Conservation (phyloP, 2,329 filamentous ascomycete genomes). For the Davidsoniella australis region DNA sequence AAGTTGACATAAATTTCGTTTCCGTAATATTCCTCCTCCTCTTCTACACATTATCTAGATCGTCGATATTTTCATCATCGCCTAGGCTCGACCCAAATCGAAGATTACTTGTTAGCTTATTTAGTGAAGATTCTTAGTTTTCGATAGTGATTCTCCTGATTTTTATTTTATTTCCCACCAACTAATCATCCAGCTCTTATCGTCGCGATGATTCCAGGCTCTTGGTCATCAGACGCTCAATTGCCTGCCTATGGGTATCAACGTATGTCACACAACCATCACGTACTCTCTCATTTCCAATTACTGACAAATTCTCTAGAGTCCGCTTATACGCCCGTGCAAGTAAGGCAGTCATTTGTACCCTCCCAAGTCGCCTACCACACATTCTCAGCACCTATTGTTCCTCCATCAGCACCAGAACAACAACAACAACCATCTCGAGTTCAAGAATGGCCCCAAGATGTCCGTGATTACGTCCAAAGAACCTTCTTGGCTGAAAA, state of each 20-base stretch:
- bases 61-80: too few relatives aligned
- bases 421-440: constrained; percentile 13
- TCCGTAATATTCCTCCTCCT: too few relatives aligned
- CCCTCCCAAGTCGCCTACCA: constrained; percentile 20
- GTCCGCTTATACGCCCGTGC: constrained; percentile 43
- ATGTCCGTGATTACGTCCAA: constrained; percentile 78
- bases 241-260: constrained; percentile 6
- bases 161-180: background rate
- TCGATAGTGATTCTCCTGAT: too few relatives aligned
- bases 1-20: background rate
- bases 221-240: constrained; percentile 3
- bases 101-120: too few relatives aligned
- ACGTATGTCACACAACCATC: background rate
- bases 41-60: too few relatives aligned
- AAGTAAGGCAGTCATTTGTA: constrained; percentile 43
- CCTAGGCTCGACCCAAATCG: too few relatives aligned
- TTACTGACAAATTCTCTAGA: constrained; percentile 18
- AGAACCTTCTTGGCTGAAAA: constrained; percentile 69
- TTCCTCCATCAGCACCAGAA: constrained; percentile 14
- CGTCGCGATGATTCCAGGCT: background rate
- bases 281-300: background rate
- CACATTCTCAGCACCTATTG: constrained; percentile 17
- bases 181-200: background rate
- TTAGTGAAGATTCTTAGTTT: too few relatives aligned
- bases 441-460: constrained; percentile 56